Evolutionary conservation across 805 yeast genomes (phyloP), one percentile per base, ranked within the genome.

Genomic region (Torulaspora franciscae): DNA sequence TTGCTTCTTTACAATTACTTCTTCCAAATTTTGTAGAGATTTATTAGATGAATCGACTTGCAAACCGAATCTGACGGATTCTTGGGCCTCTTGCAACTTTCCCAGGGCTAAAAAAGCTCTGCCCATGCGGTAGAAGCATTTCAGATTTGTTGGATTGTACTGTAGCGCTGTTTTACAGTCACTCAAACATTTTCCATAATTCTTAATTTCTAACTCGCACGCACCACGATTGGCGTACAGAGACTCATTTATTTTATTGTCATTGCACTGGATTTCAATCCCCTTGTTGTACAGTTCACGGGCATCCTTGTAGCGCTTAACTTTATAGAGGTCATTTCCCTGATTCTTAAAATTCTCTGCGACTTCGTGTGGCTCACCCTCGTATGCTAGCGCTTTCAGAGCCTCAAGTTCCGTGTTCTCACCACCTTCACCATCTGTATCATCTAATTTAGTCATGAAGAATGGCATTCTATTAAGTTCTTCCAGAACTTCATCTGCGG

Each of bases 281-380:
- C 95, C 98, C 59, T 85, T 81, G 27, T 82, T 80, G 58, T 93
- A 93, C 57, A 72, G 83, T 43, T 79, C 83, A 33, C 86, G 71
- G 0, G 99, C 99, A 51, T 79, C 79, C 45, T 77, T 74, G 66
- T 76, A 93, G 56, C 81, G 79, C 55, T 83, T 86, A 7, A 70
- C 69, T 61, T 79, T 82, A 67, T 75, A 93, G 47, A 85, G 76
- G 11, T 88, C 97, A 63, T 95, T 93, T 5, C 99, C 99, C 61
- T 91, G 97, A 49, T 77, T 81, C 51, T 89, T 88, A 70, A 90
- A 93, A 59, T 89, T 90, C 19, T 78, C 73, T 3, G 97, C 97
- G 28, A 89, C 72, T 59, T 93, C 99, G 57, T 84, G 81, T 0
- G 97, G 96, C 51, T 88, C 95, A 36, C 98, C 99, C 40, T 93